Base-by-base conservation (phyloP, 176 grass and related monocot genomes). In the Tillandsia leiboldiana region DNA sequence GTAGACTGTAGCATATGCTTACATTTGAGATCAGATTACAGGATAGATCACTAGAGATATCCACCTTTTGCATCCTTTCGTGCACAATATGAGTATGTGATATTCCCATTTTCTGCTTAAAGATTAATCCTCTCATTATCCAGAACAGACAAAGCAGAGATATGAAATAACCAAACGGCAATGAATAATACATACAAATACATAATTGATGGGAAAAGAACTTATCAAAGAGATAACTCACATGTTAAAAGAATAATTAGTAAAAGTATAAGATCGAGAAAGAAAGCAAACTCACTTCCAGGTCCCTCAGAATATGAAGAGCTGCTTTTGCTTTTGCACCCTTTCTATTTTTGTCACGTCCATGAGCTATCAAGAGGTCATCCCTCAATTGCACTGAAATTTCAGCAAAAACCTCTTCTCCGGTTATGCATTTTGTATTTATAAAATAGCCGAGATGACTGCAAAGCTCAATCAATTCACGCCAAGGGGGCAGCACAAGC, bases 21-120 rank as follows among this genome's bases (percentile, higher is more conserved):
- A 85, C 82, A 76, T 62, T 82, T 77, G 64, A 28, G 8, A 13
- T 70, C 13, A 66, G 42, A 28, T 69, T 33, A 70, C 12, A 76
- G 24, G 77, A 73, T 65, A 67, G 69, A n/a, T 76, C 72, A 14
- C 56, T 75, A 62, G 75, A 85, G 48, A 70, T 42, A 73, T 51
- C 48, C 66, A 62, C 51, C 49, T 17, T 28, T 67, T 75, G 64
- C 23, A 76, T 82, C 75, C 64, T 70, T 63, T 79, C 82, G 20
- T 67, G 70, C 9, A 76, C 48, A 77, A 58, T 73, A 51, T 70
- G 75, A 70, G 72, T 82, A 50, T 70, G 51, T 50, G 82, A 89
- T 69, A 82, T 28, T 17, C 76, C 87, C 58, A 26, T 53, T 79
- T 78, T 78, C 82, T 82, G 79, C 65, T 69, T 53, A 0, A 61